A percentile compares a stretch with the other conserved stretches of the same genome.
Evolutionary conservation across 2,329 filamentous ascomycete genomes (phyloP).

Genomic region (Penicillium aurantiogriseum): DNA sequence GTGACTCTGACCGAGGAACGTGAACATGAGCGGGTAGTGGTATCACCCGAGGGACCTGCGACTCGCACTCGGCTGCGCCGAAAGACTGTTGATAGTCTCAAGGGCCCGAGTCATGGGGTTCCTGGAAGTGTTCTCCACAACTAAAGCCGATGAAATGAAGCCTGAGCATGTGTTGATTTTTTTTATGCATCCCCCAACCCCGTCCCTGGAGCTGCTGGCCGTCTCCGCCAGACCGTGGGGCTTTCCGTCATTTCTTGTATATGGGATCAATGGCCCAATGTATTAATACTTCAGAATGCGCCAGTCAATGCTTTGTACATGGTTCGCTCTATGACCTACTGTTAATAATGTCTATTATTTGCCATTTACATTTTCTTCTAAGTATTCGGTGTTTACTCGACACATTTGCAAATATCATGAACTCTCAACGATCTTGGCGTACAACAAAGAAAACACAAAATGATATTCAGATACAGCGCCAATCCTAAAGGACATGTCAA

Average conservation of each 20-base stretch:
- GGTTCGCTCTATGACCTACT: conserved; percentile 21
- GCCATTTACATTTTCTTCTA: not conserved
- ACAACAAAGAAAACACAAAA: not conserved
- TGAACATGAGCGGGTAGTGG: conserved; percentile 24
- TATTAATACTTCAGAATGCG: conserved; percentile 35
- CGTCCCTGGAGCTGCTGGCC: conserved; percentile 33
- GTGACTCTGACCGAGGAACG: conserved; percentile 10
- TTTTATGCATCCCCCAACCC: conserved; percentile 17
- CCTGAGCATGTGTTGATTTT: conserved; percentile 11
- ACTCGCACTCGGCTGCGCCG: conserved; percentile 37
- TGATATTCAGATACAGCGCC: not conserved
- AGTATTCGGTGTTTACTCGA: not conserved
- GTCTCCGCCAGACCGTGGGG: conserved; percentile 26
- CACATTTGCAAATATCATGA: not conserved
- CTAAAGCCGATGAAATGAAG: conserved; percentile 17
- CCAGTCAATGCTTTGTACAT: conserved; percentile 27
- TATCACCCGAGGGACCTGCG: conserved; percentile 26
- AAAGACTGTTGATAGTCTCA: conserved; percentile 40
- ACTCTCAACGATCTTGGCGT: not conserved
- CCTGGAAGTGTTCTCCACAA: conserved; percentile 43
- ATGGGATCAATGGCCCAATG: conserved; percentile 25
- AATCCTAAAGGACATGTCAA: not conserved
- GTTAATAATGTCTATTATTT: conserved; percentile 27
- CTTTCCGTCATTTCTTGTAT: conserved; percentile 17
- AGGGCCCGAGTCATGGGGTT: conserved; percentile 39